Evolutionary conservation across 352 stramenopile species (phyloP).

Genomic region (Phytophthora colocasiae): DNA sequence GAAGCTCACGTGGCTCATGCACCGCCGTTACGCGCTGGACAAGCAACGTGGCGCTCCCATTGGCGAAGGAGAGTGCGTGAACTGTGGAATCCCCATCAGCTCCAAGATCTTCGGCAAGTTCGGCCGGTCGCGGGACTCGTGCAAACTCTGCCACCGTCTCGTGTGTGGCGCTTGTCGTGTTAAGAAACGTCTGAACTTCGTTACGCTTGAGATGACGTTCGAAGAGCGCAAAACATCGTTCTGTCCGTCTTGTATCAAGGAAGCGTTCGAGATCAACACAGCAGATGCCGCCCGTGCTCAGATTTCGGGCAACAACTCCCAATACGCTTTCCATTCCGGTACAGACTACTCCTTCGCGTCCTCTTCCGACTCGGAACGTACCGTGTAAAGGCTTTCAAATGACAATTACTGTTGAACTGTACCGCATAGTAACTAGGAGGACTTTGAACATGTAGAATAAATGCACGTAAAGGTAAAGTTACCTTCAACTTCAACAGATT

Average conservation of each 20-base stretch:
- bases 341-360: constrained; percentile 43
- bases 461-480: not conserved
- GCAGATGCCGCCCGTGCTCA: constrained; percentile 38
- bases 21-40: constrained; percentile 30
- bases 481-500: constrained; percentile 9
- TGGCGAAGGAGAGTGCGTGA: constrained; percentile 39
- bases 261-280: constrained; percentile 43
- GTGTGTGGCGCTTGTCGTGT: constrained; percentile 44
- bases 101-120: constrained; percentile 44
- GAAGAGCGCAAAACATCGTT: constrained; percentile 48
- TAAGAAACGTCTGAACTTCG: constrained; percentile 45
- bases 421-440: too few species aligned
- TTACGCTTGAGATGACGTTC: constrained; percentile 46
- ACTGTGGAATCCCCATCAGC: constrained; percentile 39
- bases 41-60: constrained; percentile 34
- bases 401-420: constrained; percentile 13
- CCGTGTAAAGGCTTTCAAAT: constrained; percentile 25
- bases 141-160: constrained; percentile 43
- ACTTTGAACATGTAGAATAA: not conserved
- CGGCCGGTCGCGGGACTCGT: constrained; percentile 40
- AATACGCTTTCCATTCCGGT: constrained; percentile 35
- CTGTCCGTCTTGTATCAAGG: constrained; percentile 43
- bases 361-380: constrained; percentile 40
- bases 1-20: constrained; percentile 53
- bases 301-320: constrained; percentile 31